A percentile compares a stretch with the other conserved stretches of the same genome.
phyloP scores from a whole-genome alignment of 805 yeast species.

The Cyberlindnera amylophila region DNA sequence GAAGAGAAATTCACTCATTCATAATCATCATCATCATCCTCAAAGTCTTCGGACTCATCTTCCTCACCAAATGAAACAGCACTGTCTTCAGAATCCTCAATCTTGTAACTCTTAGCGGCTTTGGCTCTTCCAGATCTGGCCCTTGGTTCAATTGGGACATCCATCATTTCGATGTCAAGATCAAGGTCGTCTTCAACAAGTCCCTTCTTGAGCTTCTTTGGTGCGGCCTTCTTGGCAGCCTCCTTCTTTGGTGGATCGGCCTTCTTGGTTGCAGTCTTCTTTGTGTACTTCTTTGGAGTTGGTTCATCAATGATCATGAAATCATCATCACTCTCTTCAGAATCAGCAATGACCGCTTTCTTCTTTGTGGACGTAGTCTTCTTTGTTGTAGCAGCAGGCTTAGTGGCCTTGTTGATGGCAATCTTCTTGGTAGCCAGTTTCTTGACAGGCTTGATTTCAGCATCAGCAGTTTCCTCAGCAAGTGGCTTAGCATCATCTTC shows the following conservation, averaged over 20 bases:
- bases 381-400: constrained; percentile 11
- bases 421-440: constrained; percentile 10
- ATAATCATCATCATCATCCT: constrained; percentile 17
- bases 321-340: constrained; percentile 14
- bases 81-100: constrained; percentile 12
- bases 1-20: constrained; percentile 7
- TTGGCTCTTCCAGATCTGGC: constrained; percentile 21
- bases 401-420: constrained; percentile 15
- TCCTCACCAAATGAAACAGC: constrained; percentile 6
- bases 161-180: constrained; percentile 8
- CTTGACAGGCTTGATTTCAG: constrained; percentile 6
- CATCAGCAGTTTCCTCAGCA: neutral
- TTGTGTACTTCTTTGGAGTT: constrained; percentile 13
- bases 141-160: constrained; percentile 11
- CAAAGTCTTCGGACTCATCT: constrained; percentile 4
- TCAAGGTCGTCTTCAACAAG: constrained; percentile 16
- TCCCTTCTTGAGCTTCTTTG: neutral
- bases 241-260: constrained; percentile 5
- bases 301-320: constrained; percentile 3
- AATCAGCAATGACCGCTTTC: constrained; percentile 14
- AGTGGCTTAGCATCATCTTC: constrained; percentile 2
- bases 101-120: constrained; percentile 12
- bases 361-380: constrained; percentile 10
- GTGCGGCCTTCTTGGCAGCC: constrained; percentile 3
- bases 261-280: constrained; percentile 3